These are phyloP conservation scores for Fomitopsis schrenkii DNA, from an alignment of 1,284 basidiomycete genomes.

Conservation along the genomic window DNA sequence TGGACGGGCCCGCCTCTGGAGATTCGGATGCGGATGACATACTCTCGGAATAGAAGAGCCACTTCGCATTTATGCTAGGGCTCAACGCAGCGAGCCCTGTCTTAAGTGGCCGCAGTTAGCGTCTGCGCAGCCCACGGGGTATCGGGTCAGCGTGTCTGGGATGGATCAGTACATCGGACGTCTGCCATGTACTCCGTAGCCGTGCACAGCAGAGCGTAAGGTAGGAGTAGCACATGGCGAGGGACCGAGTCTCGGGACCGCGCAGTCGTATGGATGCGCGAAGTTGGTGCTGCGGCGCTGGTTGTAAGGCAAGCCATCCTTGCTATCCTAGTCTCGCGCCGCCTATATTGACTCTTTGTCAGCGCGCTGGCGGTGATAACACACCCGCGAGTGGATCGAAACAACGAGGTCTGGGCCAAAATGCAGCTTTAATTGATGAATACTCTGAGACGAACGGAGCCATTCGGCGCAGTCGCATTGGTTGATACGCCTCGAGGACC, in stretches of 20 bases:
- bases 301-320: background rate
- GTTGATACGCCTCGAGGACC: too few species aligned
- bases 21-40: constrained; percentile 1
- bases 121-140: background rate
- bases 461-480: too few species aligned
- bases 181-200: background rate
- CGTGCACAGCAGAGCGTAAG: constrained; percentile 1
- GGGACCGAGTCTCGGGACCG: background rate
- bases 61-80: background rate
- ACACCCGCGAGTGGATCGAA: too few species aligned
- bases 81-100: background rate
- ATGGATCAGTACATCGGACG: background rate
- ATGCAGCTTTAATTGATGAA: too few species aligned
- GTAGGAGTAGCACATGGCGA: background rate
- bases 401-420: too few species aligned
- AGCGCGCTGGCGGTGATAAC: too few species aligned
- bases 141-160: background rate
- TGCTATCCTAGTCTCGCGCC: background rate
- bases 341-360: too few species aligned
- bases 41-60: background rate
- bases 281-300: background rate
- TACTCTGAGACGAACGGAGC: too few species aligned
- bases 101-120: background rate
- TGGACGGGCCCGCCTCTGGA: constrained; percentile 1
- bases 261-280: background rate